Percentiles rank a stretch among this genome's conserved stretches.
These are phyloP conservation scores for Pichia sp. DNA, from an alignment of 1,139 yeast species.

Conservation along the genomic window DNA sequence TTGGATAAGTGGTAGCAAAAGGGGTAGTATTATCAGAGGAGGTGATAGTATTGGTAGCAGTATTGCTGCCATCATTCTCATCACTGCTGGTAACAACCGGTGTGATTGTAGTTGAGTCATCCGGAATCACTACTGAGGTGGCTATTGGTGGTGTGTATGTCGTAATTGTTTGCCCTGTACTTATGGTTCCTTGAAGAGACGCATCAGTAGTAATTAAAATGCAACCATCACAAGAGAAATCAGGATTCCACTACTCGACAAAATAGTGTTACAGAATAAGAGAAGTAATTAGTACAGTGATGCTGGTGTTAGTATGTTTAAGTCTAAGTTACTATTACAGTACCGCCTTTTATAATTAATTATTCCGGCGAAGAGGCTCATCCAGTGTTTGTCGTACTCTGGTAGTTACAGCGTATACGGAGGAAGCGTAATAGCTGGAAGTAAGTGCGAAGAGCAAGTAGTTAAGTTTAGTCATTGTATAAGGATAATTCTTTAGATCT, in stretches of 20 bases:
- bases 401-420: background rate
- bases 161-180: constrained; percentile 17
- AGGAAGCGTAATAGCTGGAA: constrained; percentile 1
- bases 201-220: constrained; percentile 31
- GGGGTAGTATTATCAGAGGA: background rate
- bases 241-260: constrained; percentile 29
- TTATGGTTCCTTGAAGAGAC: constrained; percentile 31
- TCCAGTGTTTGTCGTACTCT: constrained; percentile 1
- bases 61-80: background rate
- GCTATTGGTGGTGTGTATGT: constrained; percentile 12
- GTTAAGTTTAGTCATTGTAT: background rate
- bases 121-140: constrained; percentile 3
- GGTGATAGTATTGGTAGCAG: background rate
- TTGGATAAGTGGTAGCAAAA: no score
- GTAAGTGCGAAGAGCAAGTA: background rate
- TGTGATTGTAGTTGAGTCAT: constrained; percentile 8
- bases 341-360: background rate
- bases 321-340: background rate
- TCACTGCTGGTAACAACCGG: background rate
- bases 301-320: constrained; percentile 1
- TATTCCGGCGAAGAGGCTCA: background rate
- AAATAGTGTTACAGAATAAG: background rate
- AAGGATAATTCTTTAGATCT: background rate
- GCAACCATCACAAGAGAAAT: constrained; percentile 32
- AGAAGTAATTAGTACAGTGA: background rate